Conservation (phyloP, 352 stramenopile species). For the Blastocystis sp. region DNA sequence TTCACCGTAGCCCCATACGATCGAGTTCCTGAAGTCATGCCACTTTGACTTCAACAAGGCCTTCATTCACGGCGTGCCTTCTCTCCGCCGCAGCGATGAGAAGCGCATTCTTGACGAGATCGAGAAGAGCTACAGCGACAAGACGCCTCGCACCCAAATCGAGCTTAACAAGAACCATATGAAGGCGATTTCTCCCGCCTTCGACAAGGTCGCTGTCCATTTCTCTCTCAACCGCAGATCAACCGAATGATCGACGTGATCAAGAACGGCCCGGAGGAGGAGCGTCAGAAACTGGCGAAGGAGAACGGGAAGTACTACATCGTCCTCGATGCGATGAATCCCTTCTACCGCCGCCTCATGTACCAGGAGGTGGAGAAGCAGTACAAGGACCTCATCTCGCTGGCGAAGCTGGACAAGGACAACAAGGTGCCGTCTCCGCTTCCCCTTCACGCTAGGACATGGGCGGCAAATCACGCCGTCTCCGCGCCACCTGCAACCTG, state of each 20-base stretch:
- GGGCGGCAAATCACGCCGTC: neutral
- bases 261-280: conserved; percentile 39
- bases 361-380: conserved; percentile 39
- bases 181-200: conserved; percentile 3
- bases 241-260: conserved; percentile 32
- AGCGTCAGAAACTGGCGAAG: neutral
- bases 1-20: conserved; percentile 43
- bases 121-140: neutral
- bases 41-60: conserved; percentile 63
- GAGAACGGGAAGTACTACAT: conserved; percentile 55
- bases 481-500: conserved; percentile 31
- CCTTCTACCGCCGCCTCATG: conserved; percentile 40
- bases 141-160: neutral
- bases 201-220: neutral
- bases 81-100: conserved; percentile 39
- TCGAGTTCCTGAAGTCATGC: conserved; percentile 54
- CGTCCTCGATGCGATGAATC: conserved; percentile 43
- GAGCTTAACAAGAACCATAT: conserved; percentile 19
- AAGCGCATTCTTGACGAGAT: conserved; percentile 34
- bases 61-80: conserved; percentile 39
- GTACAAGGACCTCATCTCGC: conserved; percentile 2
- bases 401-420: conserved; percentile 55
- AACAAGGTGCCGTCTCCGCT: neutral
- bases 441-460: conserved; percentile 1
- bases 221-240: neutral